Conservation (phyloP, 2,329 filamentous ascomycete species). For the Diaporthe sp. region DNA sequence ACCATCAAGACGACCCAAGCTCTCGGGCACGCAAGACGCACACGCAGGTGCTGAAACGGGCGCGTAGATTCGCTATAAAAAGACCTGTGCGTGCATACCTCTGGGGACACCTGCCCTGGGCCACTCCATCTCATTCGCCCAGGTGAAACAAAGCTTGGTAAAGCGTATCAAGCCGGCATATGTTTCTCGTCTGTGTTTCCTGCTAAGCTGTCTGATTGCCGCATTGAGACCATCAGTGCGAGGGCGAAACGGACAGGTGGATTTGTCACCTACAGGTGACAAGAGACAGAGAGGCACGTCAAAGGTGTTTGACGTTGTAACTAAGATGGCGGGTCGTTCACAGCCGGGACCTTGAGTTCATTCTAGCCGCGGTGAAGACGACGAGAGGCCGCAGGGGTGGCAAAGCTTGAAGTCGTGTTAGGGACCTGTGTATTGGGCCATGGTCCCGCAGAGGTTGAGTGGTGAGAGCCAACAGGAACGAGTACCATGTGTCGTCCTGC, state of each 20-base stretch:
- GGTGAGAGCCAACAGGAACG: not conserved
- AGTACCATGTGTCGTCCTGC: not conserved
- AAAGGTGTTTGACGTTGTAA: not conserved
- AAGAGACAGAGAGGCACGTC: not conserved
- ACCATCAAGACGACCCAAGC: constrained; percentile 16
- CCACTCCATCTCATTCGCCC: constrained; percentile 16
- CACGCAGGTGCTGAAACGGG: constrained; percentile 21
- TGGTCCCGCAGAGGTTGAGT: not conserved
- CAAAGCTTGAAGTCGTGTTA: not conserved
- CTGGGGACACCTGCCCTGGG: not conserved
- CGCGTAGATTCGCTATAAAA: constrained; percentile 24
- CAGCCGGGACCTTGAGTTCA: not conserved
- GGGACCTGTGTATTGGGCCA: not conserved
- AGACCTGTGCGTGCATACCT: constrained; percentile 18
- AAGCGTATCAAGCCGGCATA: constrained; percentile 11
- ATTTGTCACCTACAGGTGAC: not conserved
- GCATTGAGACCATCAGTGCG: constrained; percentile 7
- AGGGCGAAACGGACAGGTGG: not conserved
- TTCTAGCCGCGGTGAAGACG: not conserved
- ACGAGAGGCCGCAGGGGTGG: not conserved
- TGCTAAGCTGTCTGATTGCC: not conserved
- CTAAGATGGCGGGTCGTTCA: not conserved
- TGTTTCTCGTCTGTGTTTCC: not conserved
- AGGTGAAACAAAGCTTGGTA: constrained; percentile 22
- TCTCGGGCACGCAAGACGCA: constrained; percentile 21